Conservation (phyloP, 176 grass and related monocot genomes). For the Bolboschoenus planiculmis region DNA sequence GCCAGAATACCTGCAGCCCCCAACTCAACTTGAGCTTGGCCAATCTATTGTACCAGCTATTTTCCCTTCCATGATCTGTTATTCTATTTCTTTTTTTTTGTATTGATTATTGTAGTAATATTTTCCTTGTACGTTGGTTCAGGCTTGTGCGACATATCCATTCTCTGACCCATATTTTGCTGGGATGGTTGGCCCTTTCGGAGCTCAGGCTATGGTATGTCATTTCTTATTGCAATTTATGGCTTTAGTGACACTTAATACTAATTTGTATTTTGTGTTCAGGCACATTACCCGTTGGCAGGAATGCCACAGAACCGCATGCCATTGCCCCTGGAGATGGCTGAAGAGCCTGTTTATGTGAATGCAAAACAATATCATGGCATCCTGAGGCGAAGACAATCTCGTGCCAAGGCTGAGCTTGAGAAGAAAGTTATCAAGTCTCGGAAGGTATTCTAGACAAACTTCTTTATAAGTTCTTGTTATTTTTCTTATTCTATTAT, state of each 20-base stretch:
- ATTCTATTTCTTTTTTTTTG: neutral
- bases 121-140: constrained; percentile 26
- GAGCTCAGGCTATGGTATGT: constrained; percentile 70
- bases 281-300: constrained; percentile 61
- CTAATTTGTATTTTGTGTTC: constrained; percentile 16
- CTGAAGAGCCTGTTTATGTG: constrained; percentile 95
- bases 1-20: constrained; percentile 60
- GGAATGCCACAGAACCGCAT: constrained; percentile 54
- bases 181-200: constrained; percentile 60
- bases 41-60: constrained; percentile 62
- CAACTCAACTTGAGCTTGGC: constrained; percentile 69
- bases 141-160: constrained; percentile 76
- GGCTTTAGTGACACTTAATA: neutral
- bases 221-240: constrained; percentile 19
- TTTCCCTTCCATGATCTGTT: constrained; percentile 15
- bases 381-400: constrained; percentile 74
- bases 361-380: constrained; percentile 98
- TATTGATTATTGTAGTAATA: constrained; percentile 20
- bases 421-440: constrained; percentile 63
- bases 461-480: neutral
- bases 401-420: constrained; percentile 88
- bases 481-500: neutral
- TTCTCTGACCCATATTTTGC: constrained; percentile 78
- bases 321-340: constrained; percentile 81
- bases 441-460: constrained; percentile 50